phyloP scores from a whole-genome alignment of 306 rosid species.

The Dalbergia cochinchinensis region DNA sequence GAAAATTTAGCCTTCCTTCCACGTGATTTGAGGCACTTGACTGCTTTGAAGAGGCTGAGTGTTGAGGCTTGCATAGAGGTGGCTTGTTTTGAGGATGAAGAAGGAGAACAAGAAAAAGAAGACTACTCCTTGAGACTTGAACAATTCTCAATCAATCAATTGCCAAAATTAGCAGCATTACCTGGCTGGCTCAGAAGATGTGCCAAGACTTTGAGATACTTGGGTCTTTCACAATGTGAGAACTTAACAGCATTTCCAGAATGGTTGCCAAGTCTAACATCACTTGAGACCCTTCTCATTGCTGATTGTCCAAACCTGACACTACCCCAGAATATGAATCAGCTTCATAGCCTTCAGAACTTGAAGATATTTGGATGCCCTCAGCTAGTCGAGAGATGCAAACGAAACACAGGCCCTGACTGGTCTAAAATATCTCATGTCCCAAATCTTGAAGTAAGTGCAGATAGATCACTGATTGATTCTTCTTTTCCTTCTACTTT shows the following conservation, averaged over 20 bases:
- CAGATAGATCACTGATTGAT: not conserved
- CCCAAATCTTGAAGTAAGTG: constrained; percentile 45
- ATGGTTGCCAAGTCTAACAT: constrained; percentile 41
- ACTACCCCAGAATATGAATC: constrained; percentile 27
- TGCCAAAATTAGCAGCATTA: constrained; percentile 35
- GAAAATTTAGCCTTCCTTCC: constrained; percentile 33
- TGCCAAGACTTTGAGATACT: constrained; percentile 10
- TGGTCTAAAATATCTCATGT: constrained; percentile 45
- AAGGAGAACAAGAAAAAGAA: constrained; percentile 1
- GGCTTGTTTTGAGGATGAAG: constrained; percentile 27
- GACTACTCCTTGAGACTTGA: constrained; percentile 44
- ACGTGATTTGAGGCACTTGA: constrained; percentile 38
- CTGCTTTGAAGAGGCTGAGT: constrained; percentile 24
- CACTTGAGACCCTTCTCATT: constrained; percentile 42
- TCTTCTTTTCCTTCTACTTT: constrained; percentile 6
- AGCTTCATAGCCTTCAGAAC: constrained; percentile 37
- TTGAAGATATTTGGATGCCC: constrained; percentile 41
- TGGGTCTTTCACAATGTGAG: constrained; percentile 39
- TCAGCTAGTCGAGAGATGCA: constrained; percentile 42
- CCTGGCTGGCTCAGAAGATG: constrained; percentile 38
- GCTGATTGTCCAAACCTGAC: constrained; percentile 44
- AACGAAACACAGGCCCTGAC: constrained; percentile 29
- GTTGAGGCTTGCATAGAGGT: constrained; percentile 28
- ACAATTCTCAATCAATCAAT: constrained; percentile 31
- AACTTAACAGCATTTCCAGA: constrained; percentile 38